Conservation (phyloP, 306 rosid genomes). For the apple (Malus domestica) region DNA sequence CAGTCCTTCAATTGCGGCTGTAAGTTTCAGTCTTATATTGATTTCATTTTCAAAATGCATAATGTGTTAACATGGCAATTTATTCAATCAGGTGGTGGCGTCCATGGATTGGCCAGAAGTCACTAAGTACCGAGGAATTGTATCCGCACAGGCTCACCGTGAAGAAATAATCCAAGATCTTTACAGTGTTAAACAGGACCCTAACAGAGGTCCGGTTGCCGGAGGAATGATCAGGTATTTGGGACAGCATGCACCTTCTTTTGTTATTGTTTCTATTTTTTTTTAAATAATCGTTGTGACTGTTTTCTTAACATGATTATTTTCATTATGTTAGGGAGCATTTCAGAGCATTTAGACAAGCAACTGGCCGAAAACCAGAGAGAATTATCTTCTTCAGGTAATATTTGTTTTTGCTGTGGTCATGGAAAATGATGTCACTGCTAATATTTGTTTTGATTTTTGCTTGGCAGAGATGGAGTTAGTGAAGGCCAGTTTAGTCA, state of each 20-base stretch:
- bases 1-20: slow-evolving; percentile 81
- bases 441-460: neutral
- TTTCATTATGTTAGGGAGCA: slow-evolving; percentile 39
- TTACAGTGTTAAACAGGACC: slow-evolving; percentile 14
- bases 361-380: slow-evolving; percentile 31
- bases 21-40: slow-evolving; percentile 8
- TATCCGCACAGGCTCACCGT: slow-evolving; percentile 56
- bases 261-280: too few species aligned
- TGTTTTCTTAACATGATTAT: neutral
- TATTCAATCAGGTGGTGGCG: slow-evolving; percentile 59
- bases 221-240: slow-evolving; percentile 68
- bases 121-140: slow-evolving; percentile 54
- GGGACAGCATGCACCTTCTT: neutral
- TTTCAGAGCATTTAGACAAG: slow-evolving; percentile 27
- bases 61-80: neutral
- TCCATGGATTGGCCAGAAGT: slow-evolving; percentile 90
- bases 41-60: neutral
- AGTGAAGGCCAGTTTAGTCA: slow-evolving; percentile 79
- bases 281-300: too few species aligned
- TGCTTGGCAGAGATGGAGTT: slow-evolving; percentile 66
- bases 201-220: slow-evolving; percentile 28
- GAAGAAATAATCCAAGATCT: slow-evolving; percentile 75
- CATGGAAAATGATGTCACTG: neutral
- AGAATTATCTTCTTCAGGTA: slow-evolving; percentile 87
- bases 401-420: neutral